These are phyloP conservation scores for Laetiporus sulphureus DNA, from an alignment of 1,284 basidiomycete genomes.

Conservation along the genomic window DNA sequence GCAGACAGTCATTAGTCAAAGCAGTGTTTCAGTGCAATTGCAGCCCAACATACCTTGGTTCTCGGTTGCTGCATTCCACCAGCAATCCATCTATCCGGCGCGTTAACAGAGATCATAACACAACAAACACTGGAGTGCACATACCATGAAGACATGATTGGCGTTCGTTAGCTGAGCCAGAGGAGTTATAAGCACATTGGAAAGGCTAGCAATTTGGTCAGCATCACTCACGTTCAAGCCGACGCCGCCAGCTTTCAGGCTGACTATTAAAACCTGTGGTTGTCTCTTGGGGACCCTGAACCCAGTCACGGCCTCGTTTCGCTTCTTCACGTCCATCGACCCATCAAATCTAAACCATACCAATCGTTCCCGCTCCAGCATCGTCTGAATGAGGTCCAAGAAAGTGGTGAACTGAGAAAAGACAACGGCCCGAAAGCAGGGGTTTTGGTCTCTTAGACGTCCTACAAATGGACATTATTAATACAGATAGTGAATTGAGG, in stretches of 20 bases:
- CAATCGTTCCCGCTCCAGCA: slow-evolving; percentile 69
- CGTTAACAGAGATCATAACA: too few relatives aligned
- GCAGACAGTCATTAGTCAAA: not conserved
- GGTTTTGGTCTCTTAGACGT: slow-evolving; percentile 62
- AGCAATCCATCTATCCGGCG: slow-evolving; percentile 93
- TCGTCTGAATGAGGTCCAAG: slow-evolving; percentile 75
- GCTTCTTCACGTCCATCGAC: slow-evolving; percentile 83
- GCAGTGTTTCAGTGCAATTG: not conserved
- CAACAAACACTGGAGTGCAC: slow-evolving; percentile 10
- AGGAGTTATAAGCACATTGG: not conserved
- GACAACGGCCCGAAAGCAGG: slow-evolving; percentile 78
- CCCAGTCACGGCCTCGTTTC: slow-evolving; percentile 67
- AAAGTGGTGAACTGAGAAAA: slow-evolving; percentile 88
- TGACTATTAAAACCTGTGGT: slow-evolving; percentile 81
- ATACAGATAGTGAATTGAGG: not conserved
- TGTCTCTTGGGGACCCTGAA: slow-evolving; percentile 65
- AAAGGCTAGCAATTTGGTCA: slow-evolving; percentile 2
- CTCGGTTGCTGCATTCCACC: slow-evolving; percentile 91
- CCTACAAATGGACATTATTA: slow-evolving; percentile 30
- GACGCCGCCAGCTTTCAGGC: slow-evolving; percentile 91
- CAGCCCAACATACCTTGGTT: slow-evolving; percentile 62
- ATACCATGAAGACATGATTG: slow-evolving; percentile 84
- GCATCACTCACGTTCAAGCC: slow-evolving; percentile 66
- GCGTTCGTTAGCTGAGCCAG: slow-evolving; percentile 56
- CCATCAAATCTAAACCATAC: slow-evolving; percentile 88